Evolutionary conservation across 495 filamentous ascomycete genomes (phyloP), one percentile per base, ranked within the genome.

Genomic region (Aspergillus haitiensis): DNA sequence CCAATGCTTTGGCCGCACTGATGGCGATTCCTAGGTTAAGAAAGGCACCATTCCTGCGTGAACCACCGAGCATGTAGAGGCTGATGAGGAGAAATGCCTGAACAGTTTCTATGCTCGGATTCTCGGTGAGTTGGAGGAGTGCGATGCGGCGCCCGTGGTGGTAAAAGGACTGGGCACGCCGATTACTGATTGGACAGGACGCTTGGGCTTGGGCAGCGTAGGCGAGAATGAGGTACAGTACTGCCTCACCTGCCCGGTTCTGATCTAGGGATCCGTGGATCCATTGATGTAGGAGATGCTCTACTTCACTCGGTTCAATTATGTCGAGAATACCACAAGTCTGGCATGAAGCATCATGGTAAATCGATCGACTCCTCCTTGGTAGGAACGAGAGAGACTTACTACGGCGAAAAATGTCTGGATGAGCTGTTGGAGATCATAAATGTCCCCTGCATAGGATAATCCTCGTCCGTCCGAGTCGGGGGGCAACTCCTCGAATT

Each of bases 31-130:
- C 49, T 36, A 52, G 31, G 2, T 52, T 52, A 7, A 52, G 18
- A 15, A 35, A 52, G 1, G 49, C 6, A 5, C 49, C 49, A 18
- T 52, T 52, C 2, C 49, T 27, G n/a, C 49, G 31, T 6, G 49
- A 52, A 8, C 49, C 34, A 33, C 49, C 49, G 7, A 52, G 49
- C 49, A 52, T 52, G 10, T 52, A 52, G 10, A 52, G 49, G 10
- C 49, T 52, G 7, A 52, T 52, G 31, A 52, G 31, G 49, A 52
- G 13, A 36, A 52, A 52, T 12, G 49, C 49, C 32, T 52, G 49
- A 1, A 52, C 49, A 6, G 49, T 52, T 36, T 52, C 49, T 7
- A 52, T 5, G 34, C 49, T 52, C 7, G 49, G 49, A 16, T 52
- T 33, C 7, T 52, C 49, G 11, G 49, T 52, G 13, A 52, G 49